Evolutionary conservation across 768 basidiomycete species (phyloP).

Genomic region (Plicaturopsis crispa): DNA sequence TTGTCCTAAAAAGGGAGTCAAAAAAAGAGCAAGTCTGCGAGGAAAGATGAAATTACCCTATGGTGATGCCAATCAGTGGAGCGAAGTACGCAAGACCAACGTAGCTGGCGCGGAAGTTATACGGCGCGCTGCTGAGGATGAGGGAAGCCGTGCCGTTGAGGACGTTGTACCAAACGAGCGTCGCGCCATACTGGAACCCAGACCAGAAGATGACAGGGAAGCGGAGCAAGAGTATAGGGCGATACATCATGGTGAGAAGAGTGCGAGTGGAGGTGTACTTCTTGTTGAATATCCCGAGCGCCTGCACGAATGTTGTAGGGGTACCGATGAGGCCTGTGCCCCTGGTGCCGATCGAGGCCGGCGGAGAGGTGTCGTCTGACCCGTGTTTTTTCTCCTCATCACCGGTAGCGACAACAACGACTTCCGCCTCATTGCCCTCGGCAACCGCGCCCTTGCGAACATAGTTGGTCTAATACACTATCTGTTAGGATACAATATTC

Average conservation of each 20-base stretch:
- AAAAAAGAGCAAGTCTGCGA: no score
- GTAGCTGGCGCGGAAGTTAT: conserved; percentile 14
- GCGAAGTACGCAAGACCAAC: conserved; percentile 15
- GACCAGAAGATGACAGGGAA: conserved; percentile 16
- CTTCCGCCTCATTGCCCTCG: no score
- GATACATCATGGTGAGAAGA: conserved; percentile 13
- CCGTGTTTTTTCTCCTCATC: no score
- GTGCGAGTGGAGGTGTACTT: conserved; percentile 13
- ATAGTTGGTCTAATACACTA: no score
- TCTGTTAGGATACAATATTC: no score
- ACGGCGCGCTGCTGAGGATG: conserved; percentile 13
- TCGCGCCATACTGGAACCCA: conserved; percentile 14
- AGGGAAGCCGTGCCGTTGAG: conserved; percentile 14
- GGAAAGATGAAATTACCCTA: no score
- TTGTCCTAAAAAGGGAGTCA: no score
- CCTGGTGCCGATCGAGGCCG: no score
- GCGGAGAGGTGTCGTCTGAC: no score
- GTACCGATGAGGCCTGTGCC: conserved; percentile 9
- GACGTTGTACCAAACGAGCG: conserved; percentile 17
- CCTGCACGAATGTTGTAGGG: conserved; percentile 9
- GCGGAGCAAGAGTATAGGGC: conserved; percentile 11
- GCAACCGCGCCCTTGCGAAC: no score
- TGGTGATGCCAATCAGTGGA: no score
- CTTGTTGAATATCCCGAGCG: conserved; percentile 9
- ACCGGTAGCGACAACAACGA: no score